Conservation (phyloP, 2,329 filamentous ascomycete species). For the Annulohypoxylon truncatum region DNA sequence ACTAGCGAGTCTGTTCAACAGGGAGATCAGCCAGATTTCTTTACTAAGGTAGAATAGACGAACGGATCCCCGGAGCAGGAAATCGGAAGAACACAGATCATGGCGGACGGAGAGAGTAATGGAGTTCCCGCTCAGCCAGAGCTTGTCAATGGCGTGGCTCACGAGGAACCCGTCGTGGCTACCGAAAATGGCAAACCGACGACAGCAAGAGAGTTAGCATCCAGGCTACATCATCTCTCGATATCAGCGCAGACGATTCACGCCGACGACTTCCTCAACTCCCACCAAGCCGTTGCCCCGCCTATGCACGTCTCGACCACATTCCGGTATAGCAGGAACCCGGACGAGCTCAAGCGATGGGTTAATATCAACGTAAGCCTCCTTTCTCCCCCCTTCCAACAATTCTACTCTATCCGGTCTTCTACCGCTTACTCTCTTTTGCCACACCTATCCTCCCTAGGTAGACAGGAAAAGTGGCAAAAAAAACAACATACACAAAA, state of each 20-base stretch:
- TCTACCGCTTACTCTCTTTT: not conserved
- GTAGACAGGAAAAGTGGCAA: not conserved
- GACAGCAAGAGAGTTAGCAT: conserved; percentile 47
- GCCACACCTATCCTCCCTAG: too few relatives aligned
- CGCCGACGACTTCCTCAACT: conserved; percentile 81
- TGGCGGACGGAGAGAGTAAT: conserved; percentile 39
- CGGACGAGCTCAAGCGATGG: conserved; percentile 68
- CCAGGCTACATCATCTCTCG: conserved; percentile 56
- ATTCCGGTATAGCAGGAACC: conserved; percentile 82
- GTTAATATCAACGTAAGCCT: conserved; percentile 66
- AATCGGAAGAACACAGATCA: conserved; percentile 29
- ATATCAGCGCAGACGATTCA: conserved; percentile 81
- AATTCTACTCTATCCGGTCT: not conserved
- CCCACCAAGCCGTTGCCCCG: conserved; percentile 83
- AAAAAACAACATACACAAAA: not conserved
- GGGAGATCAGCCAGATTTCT: not conserved
- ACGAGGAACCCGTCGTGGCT: conserved; percentile 35
- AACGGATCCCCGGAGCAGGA: not conserved
- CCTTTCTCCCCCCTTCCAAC: not conserved
- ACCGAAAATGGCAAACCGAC: not conserved
- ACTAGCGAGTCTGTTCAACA: not conserved
- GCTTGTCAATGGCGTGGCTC: conserved; percentile 40
- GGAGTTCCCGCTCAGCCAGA: conserved; percentile 34
- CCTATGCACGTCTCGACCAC: conserved; percentile 92
- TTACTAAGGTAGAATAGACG: not conserved